Conservation (phyloP, 345 rosid species). For the Euphorbia lathyris region DNA sequence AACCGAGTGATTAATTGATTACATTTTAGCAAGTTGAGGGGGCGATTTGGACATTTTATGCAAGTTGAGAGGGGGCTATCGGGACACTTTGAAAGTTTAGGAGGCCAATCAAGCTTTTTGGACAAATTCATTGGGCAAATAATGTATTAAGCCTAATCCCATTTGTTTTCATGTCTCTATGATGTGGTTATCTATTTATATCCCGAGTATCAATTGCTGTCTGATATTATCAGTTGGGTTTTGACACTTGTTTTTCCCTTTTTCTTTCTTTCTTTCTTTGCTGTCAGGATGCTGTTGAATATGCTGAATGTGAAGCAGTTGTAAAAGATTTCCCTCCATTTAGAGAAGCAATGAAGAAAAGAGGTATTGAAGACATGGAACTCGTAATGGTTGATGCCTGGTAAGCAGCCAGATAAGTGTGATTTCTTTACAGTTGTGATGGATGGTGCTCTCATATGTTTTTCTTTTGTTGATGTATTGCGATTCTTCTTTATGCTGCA, state of each 20-base stretch:
- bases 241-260: background rate
- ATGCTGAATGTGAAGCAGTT: constrained; percentile 89
- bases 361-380: constrained; percentile 93
- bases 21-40: too few species aligned
- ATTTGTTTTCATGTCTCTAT: background rate
- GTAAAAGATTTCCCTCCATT: constrained; percentile 80
- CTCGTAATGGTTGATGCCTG: constrained; percentile 91
- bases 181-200: background rate
- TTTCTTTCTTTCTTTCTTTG: constrained; percentile 9
- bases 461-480: constrained; percentile 5
- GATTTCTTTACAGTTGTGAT: background rate
- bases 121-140: too few species aligned
- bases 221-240: background rate
- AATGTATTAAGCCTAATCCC: too few species aligned
- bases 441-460: constrained; percentile 6
- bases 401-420: constrained; percentile 33
- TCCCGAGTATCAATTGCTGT: background rate
- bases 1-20: too few species aligned
- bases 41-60: too few species aligned
- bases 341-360: constrained; percentile 81
- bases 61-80: too few species aligned
- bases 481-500: constrained; percentile 25
- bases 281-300: constrained; percentile 71
- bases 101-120: too few species aligned
- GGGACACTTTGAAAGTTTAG: too few species aligned